phyloP scores from a whole-genome alignment of 2,329 filamentous ascomycete genomes.

The Emmonsia crescens region DNA sequence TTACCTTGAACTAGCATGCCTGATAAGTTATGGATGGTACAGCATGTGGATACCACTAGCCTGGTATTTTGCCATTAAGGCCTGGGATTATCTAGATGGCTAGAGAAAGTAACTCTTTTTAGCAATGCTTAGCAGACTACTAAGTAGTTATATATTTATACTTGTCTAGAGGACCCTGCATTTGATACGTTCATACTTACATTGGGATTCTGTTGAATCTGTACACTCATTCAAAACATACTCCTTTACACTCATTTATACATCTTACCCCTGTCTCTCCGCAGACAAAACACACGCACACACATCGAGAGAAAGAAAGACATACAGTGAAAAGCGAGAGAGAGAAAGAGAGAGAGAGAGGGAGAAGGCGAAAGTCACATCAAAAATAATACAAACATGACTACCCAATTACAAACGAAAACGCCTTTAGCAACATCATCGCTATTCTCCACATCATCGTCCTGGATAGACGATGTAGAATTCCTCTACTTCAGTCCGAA shows the following conservation, averaged over 20 bases:
- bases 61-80: background rate
- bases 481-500: constrained; percentile 3
- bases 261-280: background rate
- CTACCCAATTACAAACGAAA: background rate
- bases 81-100: background rate
- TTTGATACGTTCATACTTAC: background rate
- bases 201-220: background rate
- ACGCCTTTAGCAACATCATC: background rate
- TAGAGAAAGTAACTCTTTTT: background rate
- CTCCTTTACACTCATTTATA: background rate
- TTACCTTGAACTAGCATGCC: background rate
- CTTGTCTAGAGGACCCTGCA: background rate
- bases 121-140: background rate
- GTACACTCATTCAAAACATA: background rate
- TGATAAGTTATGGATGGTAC: too few species aligned
- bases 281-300: background rate
- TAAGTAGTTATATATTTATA: background rate
- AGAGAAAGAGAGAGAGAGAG: too few species aligned
- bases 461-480: background rate
- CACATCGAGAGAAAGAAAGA: background rate
- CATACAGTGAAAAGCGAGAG: background rate
- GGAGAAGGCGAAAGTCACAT: background rate
- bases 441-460: background rate
- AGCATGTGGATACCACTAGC: background rate
- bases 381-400: background rate